Base-by-base conservation (phyloP, 2,329 filamentous ascomycete species). In the Colletotrichum sidae region DNA sequence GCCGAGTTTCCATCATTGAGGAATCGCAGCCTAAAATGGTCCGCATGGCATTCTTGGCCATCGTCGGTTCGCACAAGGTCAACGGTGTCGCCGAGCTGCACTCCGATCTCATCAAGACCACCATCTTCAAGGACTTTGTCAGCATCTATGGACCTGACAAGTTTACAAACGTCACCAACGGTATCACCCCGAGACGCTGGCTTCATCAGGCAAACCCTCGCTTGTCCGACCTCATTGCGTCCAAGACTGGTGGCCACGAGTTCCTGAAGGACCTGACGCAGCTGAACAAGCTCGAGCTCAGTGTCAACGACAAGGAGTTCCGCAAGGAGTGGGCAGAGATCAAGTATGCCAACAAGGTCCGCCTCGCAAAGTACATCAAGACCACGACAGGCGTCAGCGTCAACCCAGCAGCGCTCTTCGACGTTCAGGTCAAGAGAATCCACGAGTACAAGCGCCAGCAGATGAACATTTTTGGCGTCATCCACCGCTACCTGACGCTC, bases 361-460 rank as follows among this genome's bases (percentile, higher is more conserved):
- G 92, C 54, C 87, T 99, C 59, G 94, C 96, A 49, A 92, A 94
- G 77, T 92, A 96, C 78, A 97, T 99, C 81, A 93, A 96, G 82
- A 84, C 88, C 37, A 90, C 90, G 6, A 92, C 90, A 2, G 91
- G 90, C 37, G 87, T 97, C 61, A 89, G 85, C 4, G 93, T 99
- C 76, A 96, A 97, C 77, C 95, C 96, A 0, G 82, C 91, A 9
- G 88, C 95, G 0, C 86, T 99, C 15, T 99, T 99, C 72, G 96
- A 99, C 75, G 92, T 99, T 10, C 96, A 99, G 76, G 96, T 99
- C 73, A 99, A 99, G 86, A 92, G 96, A 74, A 99, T 99, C 71
- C 96, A 99, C 79, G 96, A 99, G 79, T 99, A 99, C 83, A 99
- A 99, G 86, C 92, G 94, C 65, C 95, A 99, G 80, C 96, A 99